These are phyloP conservation scores for Metroxylon sagu DNA, from an alignment of 176 grass and related monocot species.

Conservation along the genomic window DNA sequence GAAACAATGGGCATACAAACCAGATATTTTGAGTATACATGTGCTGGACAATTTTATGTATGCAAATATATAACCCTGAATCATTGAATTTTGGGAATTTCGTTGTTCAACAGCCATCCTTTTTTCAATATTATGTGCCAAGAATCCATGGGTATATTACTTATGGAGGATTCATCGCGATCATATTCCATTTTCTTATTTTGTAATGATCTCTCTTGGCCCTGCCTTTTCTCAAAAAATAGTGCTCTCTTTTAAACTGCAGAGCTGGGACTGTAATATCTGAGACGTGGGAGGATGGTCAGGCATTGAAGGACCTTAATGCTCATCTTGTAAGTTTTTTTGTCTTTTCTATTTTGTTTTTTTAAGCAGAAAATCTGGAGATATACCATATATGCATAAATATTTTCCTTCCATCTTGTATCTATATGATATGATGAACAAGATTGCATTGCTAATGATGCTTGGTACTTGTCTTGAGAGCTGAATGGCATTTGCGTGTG, in stretches of 20 bases:
- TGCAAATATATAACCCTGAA: too few relatives aligned
- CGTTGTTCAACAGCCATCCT: too few relatives aligned
- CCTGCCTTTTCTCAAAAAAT: background rate
- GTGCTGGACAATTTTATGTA: too few relatives aligned
- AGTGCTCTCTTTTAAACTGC: conserved; percentile 15
- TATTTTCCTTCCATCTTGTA: background rate
- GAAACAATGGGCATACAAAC: too few relatives aligned
- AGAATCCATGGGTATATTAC: too few relatives aligned
- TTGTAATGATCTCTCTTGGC: too few relatives aligned
- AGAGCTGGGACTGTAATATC: conserved; percentile 97
- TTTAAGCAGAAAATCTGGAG: too few relatives aligned
- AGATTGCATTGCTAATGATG: background rate
- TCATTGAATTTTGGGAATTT: too few relatives aligned
- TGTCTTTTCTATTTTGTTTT: background rate
- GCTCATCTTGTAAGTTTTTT: conserved; percentile 69
- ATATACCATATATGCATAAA: background rate
- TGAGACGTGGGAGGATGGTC: conserved; percentile 96
- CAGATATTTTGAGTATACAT: too few relatives aligned
- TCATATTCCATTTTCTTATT: too few relatives aligned
- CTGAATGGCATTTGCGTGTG: background rate
- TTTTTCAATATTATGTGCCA: too few relatives aligned
- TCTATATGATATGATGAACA: background rate
- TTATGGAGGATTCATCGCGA: too few relatives aligned
- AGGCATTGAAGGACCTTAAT: conserved; percentile 98
- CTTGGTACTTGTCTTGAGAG: background rate